Evolutionary conservation across 345 rosid genomes (phyloP).

Genomic region (Populus davidiana): DNA sequence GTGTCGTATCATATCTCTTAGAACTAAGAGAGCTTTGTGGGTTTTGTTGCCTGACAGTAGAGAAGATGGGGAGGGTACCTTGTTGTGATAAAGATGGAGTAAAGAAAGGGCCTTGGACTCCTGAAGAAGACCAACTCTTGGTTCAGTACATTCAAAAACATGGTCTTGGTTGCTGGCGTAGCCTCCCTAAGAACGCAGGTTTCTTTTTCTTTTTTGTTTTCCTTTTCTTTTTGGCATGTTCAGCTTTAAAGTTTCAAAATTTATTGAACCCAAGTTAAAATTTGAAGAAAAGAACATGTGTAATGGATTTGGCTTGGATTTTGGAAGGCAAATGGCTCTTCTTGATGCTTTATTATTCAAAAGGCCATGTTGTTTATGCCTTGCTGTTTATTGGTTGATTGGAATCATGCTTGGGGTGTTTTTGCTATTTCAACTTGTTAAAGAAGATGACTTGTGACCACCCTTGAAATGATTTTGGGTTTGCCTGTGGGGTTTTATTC

Average conservation of each 20-base stretch:
- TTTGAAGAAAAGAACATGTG: neutral
- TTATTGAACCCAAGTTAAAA: neutral
- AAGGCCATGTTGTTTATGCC: neutral
- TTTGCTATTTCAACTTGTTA: neutral
- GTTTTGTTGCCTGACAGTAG: neutral
- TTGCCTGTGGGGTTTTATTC: neutral
- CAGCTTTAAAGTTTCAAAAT: neutral
- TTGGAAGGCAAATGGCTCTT: neutral
- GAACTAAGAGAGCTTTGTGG: neutral
- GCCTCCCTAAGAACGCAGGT: conserved; percentile 35
- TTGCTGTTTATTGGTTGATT: neutral
- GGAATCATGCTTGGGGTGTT: neutral
- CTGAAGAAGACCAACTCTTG: conserved; percentile 33
- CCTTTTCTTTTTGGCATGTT: neutral
- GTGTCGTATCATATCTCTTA: no score
- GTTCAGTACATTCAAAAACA: conserved; percentile 19
- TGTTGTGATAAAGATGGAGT: conserved; percentile 35
- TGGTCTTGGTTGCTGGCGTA: conserved; percentile 39
- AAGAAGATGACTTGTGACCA: neutral
- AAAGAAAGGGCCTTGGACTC: conserved; percentile 38
- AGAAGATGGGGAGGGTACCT: conserved; percentile 30
- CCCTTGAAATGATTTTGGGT: neutral
- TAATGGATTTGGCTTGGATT: neutral
- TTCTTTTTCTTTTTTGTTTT: no score
- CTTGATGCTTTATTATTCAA: neutral